Evolutionary conservation across 2,329 filamentous ascomycete genomes (phyloP).

Genomic region (Alternaria burnsii): DNA sequence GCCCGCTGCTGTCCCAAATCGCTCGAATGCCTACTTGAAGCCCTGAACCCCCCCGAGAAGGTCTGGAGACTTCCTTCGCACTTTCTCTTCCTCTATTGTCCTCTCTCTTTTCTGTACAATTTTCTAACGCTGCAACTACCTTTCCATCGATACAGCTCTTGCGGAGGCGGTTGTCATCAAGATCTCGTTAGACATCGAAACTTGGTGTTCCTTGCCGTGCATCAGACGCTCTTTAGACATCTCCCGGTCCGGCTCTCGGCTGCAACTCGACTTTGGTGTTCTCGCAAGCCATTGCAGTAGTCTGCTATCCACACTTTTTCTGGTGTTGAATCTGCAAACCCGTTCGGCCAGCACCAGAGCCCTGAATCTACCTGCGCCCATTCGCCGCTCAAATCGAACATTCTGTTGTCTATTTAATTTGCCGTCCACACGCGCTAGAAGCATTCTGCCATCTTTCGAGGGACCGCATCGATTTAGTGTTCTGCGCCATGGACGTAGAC

Average conservation of each 20-base stretch:
- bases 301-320: slow-evolving; percentile 34
- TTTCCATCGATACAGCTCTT: slow-evolving; percentile 37
- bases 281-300: slow-evolving; percentile 38
- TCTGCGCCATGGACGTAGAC: slow-evolving; percentile 43
- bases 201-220: slow-evolving; percentile 43
- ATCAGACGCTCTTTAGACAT: slow-evolving; percentile 28
- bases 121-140: slow-evolving; percentile 21
- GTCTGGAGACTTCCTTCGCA: slow-evolving; percentile 31
- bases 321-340: slow-evolving; percentile 47
- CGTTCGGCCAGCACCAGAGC: slow-evolving; percentile 23
- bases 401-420: not conserved
- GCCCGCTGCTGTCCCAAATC: slow-evolving; percentile 45
- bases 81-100: slow-evolving; percentile 30
- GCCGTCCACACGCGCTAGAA: slow-evolving; percentile 1
- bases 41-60: slow-evolving; percentile 20
- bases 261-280: slow-evolving; percentile 47
- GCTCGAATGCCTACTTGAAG: slow-evolving; percentile 42
- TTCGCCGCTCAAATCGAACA: slow-evolving; percentile 1
- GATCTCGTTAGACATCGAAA: slow-evolving; percentile 30
- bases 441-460: not conserved
- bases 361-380: slow-evolving; percentile 1
- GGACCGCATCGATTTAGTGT: slow-evolving; percentile 18
- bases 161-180: slow-evolving; percentile 40
- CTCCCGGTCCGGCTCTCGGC: slow-evolving; percentile 26
- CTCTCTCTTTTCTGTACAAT: slow-evolving; percentile 31